These are phyloP conservation scores for Verruconis gallopava DNA, from an alignment of 2,329 filamentous ascomycete genomes.

Conservation along the genomic window DNA sequence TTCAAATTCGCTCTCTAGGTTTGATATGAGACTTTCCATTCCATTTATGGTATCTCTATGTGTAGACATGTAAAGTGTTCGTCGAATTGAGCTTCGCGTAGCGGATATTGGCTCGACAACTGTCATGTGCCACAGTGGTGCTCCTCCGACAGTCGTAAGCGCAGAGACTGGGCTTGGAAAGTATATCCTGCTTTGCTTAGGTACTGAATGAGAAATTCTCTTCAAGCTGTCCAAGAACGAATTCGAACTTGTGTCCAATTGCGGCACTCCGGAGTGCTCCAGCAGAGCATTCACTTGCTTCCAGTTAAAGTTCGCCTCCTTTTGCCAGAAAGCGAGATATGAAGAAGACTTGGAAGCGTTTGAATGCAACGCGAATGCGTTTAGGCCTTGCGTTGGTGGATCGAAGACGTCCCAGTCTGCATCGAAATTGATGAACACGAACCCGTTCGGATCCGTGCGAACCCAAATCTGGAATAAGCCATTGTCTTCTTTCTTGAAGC, in stretches of 20 bases:
- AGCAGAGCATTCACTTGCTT: conserved; percentile 17
- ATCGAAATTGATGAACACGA: conserved; percentile 26
- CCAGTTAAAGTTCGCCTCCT: conserved; percentile 28
- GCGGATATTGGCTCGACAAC: conserved; percentile 11
- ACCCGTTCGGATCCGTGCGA: conserved; percentile 21
- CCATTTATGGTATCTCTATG: no score
- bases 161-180: conserved; percentile 10
- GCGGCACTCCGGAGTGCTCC: background rate
- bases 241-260: background rate
- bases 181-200: background rate
- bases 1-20: background rate
- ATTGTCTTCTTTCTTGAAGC: conserved; percentile 28
- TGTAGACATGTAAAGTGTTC: conserved; percentile 12
- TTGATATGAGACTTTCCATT: no score
- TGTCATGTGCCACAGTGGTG: conserved; percentile 12
- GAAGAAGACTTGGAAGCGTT: conserved; percentile 17
- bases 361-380: conserved; percentile 11
- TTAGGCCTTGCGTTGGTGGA: conserved; percentile 15
- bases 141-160: conserved; percentile 2
- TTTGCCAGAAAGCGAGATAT: conserved; percentile 22
- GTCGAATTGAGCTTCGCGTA: conserved; percentile 8
- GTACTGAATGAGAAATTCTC: background rate
- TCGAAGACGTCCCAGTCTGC: conserved; percentile 15
- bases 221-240: background rate
- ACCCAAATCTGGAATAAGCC: conserved; percentile 23